Base-by-base conservation (phyloP, 1,284 basidiomycete genomes). In the Blastosporella zonata region DNA sequence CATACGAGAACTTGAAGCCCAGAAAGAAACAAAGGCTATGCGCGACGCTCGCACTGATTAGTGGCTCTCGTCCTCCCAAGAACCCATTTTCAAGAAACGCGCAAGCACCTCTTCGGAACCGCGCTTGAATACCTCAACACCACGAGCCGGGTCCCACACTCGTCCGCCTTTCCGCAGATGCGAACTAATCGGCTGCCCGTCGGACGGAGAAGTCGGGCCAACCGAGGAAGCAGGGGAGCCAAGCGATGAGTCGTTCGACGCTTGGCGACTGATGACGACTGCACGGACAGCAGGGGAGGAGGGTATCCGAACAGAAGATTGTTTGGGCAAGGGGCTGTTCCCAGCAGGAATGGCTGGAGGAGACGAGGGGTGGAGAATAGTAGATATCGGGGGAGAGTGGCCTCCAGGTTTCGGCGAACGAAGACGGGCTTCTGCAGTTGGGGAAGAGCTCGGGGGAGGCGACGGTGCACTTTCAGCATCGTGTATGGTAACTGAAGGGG, bases 91-190 rank as follows among this genome's bases (percentile, higher is more conserved):
- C 70, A 92, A 69, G 67, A 93, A 92, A 33, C 84, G 74, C 6
- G 83, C 79, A 31, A 93, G 71, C 12, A 90, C 87, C 59, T 92
- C 85, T 62, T 93, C 90, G 2, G 89, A 90, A 17, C 85, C 83
- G 47, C 80, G 79, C 66, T 90, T 92, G 67, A 92, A 90, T 31
- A 85, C 58, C 47, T 92, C 89, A 6, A 92, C 82, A 37, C 84
- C 84, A 17, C 88, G 78, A 9, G 84, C 81, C 15, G 89, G 87
- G 60, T 92, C 86, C 80, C 84, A 91, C 3, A 84, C 83, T 8
- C 87, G 76, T 2, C 74, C 77, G 12, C 67, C 65, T 59, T 73
- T 74, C 56, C 74, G 67, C 43, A 62, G 35, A 29, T 69, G 60
- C 2, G 65, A 59, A 3, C 50, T 28, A 28, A 64, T 44, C 17